Percentiles rank a stretch among this genome's conserved stretches.
Conservation (phyloP, 2,329 filamentous ascomycete genomes). For the Ceratocystiopsis brevicomis region DNA sequence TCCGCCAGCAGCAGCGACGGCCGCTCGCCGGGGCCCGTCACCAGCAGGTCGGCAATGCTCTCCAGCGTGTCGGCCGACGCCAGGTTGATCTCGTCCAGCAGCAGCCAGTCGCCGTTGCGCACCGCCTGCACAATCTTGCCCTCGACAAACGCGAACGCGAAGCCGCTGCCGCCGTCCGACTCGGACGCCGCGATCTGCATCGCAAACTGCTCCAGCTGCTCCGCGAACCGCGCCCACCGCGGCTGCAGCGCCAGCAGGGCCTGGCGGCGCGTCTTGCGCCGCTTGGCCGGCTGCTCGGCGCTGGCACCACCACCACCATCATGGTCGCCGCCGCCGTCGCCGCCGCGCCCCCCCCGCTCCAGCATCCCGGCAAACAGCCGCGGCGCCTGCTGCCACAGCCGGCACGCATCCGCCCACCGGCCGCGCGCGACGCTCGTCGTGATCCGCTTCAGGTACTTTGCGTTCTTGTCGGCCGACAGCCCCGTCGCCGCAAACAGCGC, state of each 20-base stretch:
- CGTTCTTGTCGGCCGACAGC: slow-evolving; percentile 75
- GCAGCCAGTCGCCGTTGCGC: slow-evolving; percentile 87
- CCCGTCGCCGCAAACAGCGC: slow-evolving; percentile 68
- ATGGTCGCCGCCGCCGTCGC: slow-evolving; percentile 15
- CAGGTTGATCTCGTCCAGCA: slow-evolving; percentile 93
- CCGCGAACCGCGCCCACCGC: slow-evolving; percentile 66
- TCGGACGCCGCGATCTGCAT: slow-evolving; percentile 46
- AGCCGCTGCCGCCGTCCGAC: slow-evolving; percentile 34
- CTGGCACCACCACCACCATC: slow-evolving; percentile 24
- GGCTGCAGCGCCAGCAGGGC: slow-evolving; percentile 36
- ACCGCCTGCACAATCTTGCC: slow-evolving; percentile 94
- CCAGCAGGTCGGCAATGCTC: slow-evolving; percentile 73
- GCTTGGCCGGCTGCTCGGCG: slow-evolving; percentile 47
- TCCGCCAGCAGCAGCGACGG: slow-evolving; percentile 84
- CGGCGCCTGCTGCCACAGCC: slow-evolving; percentile 74
- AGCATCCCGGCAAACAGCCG: slow-evolving; percentile 41
- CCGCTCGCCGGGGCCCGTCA: slow-evolving; percentile 37
- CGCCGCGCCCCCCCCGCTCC: slow-evolving; percentile 13
- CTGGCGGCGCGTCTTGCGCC: slow-evolving; percentile 48
- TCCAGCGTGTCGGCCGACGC: slow-evolving; percentile 89
- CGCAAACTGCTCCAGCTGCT: slow-evolving; percentile 59
- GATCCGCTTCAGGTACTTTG: slow-evolving; percentile 66
- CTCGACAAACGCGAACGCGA: slow-evolving; percentile 91
- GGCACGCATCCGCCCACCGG: slow-evolving; percentile 74
- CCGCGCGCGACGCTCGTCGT: slow-evolving; percentile 61